A percentile compares a stretch with the other conserved stretches of the same genome.
Conservation (phyloP, 352 stramenopile genomes). For the Phytopythium montanum region DNA sequence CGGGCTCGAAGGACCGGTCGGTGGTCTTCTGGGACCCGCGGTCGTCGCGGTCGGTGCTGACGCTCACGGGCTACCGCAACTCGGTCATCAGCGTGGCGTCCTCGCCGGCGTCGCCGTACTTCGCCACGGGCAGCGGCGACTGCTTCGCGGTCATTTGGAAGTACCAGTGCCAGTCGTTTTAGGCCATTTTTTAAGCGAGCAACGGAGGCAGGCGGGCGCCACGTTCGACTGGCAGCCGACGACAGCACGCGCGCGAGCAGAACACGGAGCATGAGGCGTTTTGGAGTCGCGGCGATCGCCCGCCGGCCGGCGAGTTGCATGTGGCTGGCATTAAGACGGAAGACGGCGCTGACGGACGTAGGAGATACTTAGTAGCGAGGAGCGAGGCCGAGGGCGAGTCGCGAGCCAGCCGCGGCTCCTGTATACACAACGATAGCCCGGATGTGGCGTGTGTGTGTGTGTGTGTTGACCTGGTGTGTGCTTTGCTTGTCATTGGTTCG, state of each 20-base stretch:
- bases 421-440: slow-evolving; percentile 4
- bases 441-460: neutral
- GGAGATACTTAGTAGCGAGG: slow-evolving; percentile 6
- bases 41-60: slow-evolving; percentile 78
- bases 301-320: neutral
- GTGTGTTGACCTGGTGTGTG: neutral
- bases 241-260: neutral
- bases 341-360: neutral
- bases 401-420: neutral
- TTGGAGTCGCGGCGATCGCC: neutral
- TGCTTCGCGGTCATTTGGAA: slow-evolving; percentile 87
- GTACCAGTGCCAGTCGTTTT: slow-evolving; percentile 87
- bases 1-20: slow-evolving; percentile 81
- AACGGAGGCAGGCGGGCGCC: neutral
- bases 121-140: slow-evolving; percentile 80
- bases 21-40: slow-evolving; percentile 87
- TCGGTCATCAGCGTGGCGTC: slow-evolving; percentile 87
- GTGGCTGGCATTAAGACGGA: neutral
- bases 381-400: neutral
- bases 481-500: neutral
- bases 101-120: slow-evolving; percentile 81
- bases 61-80: slow-evolving; percentile 80
- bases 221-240: neutral
- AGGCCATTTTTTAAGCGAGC: slow-evolving; percentile 39
- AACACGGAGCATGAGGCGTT: neutral